Evolutionary conservation across 495 filamentous ascomycete genomes (phyloP).

Genomic region (Ramalina intermedia): DNA sequence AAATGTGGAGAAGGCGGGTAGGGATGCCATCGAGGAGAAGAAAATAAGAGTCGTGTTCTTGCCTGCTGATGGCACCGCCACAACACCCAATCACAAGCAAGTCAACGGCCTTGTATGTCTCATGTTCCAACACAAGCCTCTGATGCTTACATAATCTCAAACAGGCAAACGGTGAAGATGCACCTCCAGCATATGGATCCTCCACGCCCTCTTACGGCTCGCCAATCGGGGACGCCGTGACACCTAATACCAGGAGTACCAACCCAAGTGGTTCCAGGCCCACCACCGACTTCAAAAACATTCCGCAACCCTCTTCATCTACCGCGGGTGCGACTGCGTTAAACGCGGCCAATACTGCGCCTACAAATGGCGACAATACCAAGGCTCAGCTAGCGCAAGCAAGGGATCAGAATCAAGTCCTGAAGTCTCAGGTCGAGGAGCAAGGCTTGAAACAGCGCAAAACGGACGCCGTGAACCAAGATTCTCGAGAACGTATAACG

Average conservation of each 20-base stretch:
- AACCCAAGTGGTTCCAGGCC: slow-evolving; percentile 11
- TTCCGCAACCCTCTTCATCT: slow-evolving; percentile 10
- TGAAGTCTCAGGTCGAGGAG: slow-evolving; percentile 56
- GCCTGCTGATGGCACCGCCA: slow-evolving; percentile 34
- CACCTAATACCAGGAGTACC: slow-evolving; percentile 16
- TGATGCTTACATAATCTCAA: not conserved
- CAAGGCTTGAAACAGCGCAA: slow-evolving; percentile 59
- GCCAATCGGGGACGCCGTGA: slow-evolving; percentile 28
- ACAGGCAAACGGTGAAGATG: slow-evolving; percentile 25
- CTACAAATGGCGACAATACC: slow-evolving; percentile 46
- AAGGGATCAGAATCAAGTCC: slow-evolving; percentile 52
- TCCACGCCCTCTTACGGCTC: slow-evolving; percentile 38
- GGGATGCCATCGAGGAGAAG: slow-evolving; percentile 67
- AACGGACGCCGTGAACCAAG: slow-evolving; percentile 23
- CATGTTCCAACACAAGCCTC: not conserved
- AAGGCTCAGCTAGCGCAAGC: slow-evolving; percentile 62
- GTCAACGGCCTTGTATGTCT: slow-evolving; percentile 33
- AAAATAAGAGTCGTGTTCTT: slow-evolving; percentile 92
- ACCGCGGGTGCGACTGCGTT: slow-evolving; percentile 28
- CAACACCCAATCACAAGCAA: slow-evolving; percentile 26
- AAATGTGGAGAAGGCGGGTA: slow-evolving; percentile 60
- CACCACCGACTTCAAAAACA: not conserved
- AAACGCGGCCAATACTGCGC: slow-evolving; percentile 26
- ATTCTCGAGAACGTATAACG: slow-evolving; percentile 23
- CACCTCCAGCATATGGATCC: slow-evolving; percentile 42